These are phyloP conservation scores for Vavraia culicis DNA, from an alignment of 371 early-diverging fungal genomes.

Conservation along the genomic window DNA sequence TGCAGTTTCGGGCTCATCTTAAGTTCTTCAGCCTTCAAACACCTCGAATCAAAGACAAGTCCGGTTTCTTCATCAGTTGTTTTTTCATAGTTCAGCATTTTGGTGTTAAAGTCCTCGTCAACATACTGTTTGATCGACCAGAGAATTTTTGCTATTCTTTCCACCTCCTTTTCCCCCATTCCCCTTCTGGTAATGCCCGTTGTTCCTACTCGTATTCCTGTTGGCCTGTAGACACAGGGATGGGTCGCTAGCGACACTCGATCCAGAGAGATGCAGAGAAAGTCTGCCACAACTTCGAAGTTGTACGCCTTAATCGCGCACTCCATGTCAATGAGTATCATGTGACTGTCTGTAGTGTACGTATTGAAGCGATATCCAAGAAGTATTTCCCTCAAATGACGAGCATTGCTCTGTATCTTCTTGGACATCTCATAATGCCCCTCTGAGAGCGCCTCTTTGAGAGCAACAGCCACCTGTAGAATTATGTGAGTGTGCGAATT, in stretches of 20 bases:
- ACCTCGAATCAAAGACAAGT: too few species aligned
- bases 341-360: conserved; percentile 15
- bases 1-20: too few species aligned
- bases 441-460: conserved; percentile 63
- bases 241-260: conserved; percentile 93
- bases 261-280: conserved; percentile 67
- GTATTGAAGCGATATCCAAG: conserved; percentile 2
- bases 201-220: conserved; percentile 71
- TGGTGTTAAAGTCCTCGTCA: too few species aligned
- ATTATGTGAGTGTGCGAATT: conserved; percentile 98
- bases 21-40: too few species aligned
- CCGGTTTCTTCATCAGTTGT: too few species aligned
- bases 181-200: conserved; percentile 80
- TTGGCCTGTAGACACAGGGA: conserved; percentile 69
- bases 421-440: conserved; percentile 66
- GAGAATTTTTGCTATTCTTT: conserved; percentile 51
- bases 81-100: too few species aligned
- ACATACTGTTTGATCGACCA: too few species aligned
- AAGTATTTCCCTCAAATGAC: conserved; percentile 48
- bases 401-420: conserved; percentile 64
- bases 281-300: conserved; percentile 64
- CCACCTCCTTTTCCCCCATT: conserved; percentile 66
- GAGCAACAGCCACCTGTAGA: conserved; percentile 73
- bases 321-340: conserved; percentile 12
- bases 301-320: conserved; percentile 8